phyloP scores from a whole-genome alignment of 139 green algal genomes.

The Chlamydomonas sp. region DNA sequence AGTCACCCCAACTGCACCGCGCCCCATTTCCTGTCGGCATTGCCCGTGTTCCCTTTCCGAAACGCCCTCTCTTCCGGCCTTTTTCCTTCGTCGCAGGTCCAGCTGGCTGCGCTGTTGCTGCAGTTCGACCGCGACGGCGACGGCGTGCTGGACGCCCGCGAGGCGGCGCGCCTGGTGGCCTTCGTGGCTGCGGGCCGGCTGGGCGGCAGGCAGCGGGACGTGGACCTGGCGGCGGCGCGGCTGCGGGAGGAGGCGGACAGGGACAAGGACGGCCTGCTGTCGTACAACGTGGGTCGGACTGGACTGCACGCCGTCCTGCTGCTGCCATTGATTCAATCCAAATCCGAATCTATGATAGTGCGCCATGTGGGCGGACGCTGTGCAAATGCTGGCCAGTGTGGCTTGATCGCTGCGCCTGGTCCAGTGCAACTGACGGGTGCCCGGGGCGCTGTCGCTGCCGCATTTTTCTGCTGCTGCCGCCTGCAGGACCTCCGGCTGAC shows the following conservation, averaged over 20 bases:
- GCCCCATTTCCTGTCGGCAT: too few species aligned
- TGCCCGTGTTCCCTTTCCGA: too few species aligned
- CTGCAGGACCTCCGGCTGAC: constrained; percentile 23
- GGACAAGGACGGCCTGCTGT: constrained; percentile 34
- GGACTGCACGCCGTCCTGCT: too few species aligned
- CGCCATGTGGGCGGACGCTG: too few species aligned
- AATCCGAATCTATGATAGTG: too few species aligned
- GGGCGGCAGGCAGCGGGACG: background rate
- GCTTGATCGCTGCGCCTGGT: too few species aligned
- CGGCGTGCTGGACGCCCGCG: constrained; percentile 8
- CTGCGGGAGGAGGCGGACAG: constrained; percentile 23
- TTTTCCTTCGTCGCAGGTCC: background rate
- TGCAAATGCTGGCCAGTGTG: too few species aligned
- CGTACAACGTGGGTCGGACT: constrained; percentile 1
- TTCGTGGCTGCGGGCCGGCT: constrained; percentile 7
- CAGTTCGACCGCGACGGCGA: constrained; percentile 43
- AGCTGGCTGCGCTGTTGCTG: constrained; percentile 23
- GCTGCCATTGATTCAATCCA: too few species aligned
- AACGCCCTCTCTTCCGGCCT: too few species aligned
- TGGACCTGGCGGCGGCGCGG: constrained; percentile 17
- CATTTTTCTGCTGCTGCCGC: background rate
- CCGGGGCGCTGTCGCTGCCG: too few species aligned
- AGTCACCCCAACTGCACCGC: too few species aligned
- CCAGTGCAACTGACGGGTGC: too few species aligned
- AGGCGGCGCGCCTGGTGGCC: constrained; percentile 34